Evolutionary conservation across 148 eudicot genomes (phyloP).

Genomic region (Chenopodium suecicum): DNA sequence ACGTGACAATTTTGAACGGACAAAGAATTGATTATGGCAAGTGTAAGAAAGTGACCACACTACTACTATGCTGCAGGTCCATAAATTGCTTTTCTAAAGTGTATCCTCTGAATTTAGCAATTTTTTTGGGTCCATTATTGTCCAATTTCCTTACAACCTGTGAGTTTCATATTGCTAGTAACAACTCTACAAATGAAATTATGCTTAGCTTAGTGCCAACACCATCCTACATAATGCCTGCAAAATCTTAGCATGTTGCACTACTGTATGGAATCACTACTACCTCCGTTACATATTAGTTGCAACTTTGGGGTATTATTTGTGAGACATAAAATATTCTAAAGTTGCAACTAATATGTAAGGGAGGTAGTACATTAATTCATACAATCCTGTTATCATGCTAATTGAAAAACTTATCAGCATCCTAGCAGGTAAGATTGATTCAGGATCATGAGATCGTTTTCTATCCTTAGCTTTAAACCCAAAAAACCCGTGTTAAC

Average conservation of each 20-base stretch:
- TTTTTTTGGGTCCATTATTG: neutral
- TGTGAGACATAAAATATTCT: too few relatives aligned
- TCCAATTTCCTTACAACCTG: neutral
- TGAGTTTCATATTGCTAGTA: neutral
- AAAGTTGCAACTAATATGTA: too few relatives aligned
- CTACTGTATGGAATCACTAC: neutral
- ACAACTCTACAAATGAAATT: neutral
- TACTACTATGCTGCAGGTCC: neutral
- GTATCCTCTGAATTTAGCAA: neutral
- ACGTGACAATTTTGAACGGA: too few relatives aligned
- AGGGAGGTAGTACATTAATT: too few relatives aligned
- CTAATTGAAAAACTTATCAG: too few relatives aligned
- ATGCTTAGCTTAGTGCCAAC: neutral
- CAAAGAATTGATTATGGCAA: slow-evolving; percentile 2
- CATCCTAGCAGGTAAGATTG: too few relatives aligned
- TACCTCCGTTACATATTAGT: too few relatives aligned
- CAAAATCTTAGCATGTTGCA: neutral
- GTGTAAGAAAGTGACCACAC: slow-evolving; percentile 24
- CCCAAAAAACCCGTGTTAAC: neutral
- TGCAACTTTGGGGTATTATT: too few relatives aligned
- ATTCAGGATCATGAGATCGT: too few relatives aligned
- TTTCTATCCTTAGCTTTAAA: too few relatives aligned
- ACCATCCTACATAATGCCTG: neutral
- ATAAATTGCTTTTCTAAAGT: neutral
- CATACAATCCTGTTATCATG: neutral